Percentiles rank a stretch among this genome's conserved stretches.
These are phyloP conservation scores for Cryptosporidium muris DNA, from an alignment of 169 alveolate genomes.

Conservation along the genomic window DNA sequence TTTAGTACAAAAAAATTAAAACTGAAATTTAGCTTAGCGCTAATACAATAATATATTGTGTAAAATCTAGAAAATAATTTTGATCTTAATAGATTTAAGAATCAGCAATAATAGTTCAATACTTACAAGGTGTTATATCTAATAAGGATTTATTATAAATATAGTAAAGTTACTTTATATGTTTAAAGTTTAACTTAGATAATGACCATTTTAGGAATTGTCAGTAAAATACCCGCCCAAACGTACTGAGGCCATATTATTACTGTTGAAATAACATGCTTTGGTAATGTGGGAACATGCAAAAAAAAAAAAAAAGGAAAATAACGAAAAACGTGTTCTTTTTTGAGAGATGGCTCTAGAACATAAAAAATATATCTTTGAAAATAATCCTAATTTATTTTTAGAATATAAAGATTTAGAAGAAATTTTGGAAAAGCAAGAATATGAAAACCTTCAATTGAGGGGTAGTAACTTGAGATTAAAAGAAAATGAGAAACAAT, in stretches of 20 bases:
- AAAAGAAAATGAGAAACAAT: conserved; percentile 31
- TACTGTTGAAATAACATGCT: conserved; percentile 47
- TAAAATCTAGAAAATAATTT: no score
- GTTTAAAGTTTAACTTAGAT: not conserved
- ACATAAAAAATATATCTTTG: conserved; percentile 17
- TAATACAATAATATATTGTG: no score
- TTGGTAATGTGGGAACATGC: conserved; percentile 71
- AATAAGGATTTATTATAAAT: no score
- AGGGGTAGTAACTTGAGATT: not conserved
- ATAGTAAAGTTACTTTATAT: no score
- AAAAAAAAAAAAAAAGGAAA: conserved; percentile 39
- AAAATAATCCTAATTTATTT: conserved; percentile 37
- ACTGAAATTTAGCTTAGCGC: no score
- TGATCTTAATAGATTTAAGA: no score
- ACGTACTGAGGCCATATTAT: not conserved
- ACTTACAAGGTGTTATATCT: no score
- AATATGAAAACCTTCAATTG: conserved; percentile 35
- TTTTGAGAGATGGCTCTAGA: no score
- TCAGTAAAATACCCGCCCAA: conserved; percentile 8
- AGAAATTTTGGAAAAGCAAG: conserved; percentile 11
- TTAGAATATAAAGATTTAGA: conserved; percentile 20
- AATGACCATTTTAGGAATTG: not conserved
- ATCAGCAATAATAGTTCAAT: no score
- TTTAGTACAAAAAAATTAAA: no score
- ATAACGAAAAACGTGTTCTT: conserved; percentile 15